phyloP scores from a whole-genome alignment of 352 stramenopile species.

The Pythium monospermum region DNA sequence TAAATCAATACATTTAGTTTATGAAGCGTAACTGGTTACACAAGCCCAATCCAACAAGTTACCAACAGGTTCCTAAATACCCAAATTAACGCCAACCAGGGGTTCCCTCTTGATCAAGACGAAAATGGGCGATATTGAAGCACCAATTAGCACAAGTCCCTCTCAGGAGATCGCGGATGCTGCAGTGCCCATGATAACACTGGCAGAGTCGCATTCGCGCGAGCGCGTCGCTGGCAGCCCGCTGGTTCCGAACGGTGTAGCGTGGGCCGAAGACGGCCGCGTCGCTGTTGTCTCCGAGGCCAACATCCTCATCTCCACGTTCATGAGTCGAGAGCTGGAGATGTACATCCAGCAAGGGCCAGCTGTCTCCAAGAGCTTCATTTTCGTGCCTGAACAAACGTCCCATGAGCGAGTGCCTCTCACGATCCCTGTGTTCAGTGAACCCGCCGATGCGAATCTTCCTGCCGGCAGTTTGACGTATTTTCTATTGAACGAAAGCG shows the following conservation, averaged over 20 bases:
- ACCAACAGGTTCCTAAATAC: too few relatives aligned
- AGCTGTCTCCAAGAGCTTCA: slow-evolving; percentile 75
- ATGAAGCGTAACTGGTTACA: too few relatives aligned
- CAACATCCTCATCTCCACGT: slow-evolving; percentile 75
- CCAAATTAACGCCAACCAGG: too few relatives aligned
- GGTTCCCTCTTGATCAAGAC: too few relatives aligned
- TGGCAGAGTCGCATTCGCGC: slow-evolving; percentile 24
- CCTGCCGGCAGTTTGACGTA: slow-evolving; percentile 38
- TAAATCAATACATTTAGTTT: too few relatives aligned
- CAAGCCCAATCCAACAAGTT: too few relatives aligned
- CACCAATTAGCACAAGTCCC: not conserved
- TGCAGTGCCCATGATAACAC: not conserved
- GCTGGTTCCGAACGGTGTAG: slow-evolving; percentile 54
- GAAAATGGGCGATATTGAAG: not conserved
- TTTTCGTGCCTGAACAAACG: slow-evolving; percentile 50
- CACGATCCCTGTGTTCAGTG: slow-evolving; percentile 36
- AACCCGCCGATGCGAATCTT: slow-evolving; percentile 21
- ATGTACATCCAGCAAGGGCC: slow-evolving; percentile 77
- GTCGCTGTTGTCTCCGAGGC: slow-evolving; percentile 68
- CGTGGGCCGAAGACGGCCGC: slow-evolving; percentile 70
- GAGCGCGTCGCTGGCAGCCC: slow-evolving; percentile 75
- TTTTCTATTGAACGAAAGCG: slow-evolving; percentile 57
- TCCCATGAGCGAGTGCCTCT: slow-evolving; percentile 46
- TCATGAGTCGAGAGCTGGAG: slow-evolving; percentile 71
- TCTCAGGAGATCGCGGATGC: too few relatives aligned